A percentile compares a stretch with the other conserved stretches of the same genome.
These are phyloP conservation scores for Vanilla planifolia DNA, from an alignment of 106 monocot genomes.

Conservation along the genomic window DNA sequence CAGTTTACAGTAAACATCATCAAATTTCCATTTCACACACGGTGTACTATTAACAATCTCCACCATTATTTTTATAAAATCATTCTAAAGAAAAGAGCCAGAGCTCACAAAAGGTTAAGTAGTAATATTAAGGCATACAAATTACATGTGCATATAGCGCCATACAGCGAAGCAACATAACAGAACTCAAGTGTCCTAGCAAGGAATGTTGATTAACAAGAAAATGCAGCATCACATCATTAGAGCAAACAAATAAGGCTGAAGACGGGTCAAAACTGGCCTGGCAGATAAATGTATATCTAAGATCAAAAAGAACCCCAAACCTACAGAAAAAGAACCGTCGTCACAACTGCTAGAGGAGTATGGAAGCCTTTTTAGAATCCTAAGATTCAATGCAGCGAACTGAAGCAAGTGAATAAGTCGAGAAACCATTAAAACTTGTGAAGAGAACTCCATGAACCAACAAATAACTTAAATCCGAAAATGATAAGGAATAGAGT, in stretches of 20 bases:
- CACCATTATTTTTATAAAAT: neutral
- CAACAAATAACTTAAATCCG: neutral
- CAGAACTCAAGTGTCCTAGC: neutral
- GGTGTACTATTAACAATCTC: neutral
- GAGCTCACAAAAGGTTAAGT: neutral
- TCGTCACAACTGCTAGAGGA: neutral
- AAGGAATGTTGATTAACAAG: neutral
- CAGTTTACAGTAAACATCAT: too few species aligned
- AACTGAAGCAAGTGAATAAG: neutral
- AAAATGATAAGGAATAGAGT: neutral
- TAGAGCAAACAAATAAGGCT: neutral
- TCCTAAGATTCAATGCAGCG: neutral
- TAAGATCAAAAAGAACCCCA: neutral
- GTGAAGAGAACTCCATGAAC: neutral
- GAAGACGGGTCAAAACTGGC: neutral
- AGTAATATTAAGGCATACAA: neutral
- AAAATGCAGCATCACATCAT: slow-evolving; percentile 1
- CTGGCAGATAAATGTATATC: neutral
- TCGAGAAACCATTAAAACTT: neutral
- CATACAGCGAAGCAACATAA: neutral
- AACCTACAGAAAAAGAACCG: too few species aligned
- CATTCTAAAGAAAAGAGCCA: neutral
- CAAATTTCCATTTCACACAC: neutral
- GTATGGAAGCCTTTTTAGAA: neutral
- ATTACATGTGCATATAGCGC: neutral